Evolutionary conservation across 768 basidiomycete genomes (phyloP).

Genomic region (Asterophora lycoperdoides): DNA sequence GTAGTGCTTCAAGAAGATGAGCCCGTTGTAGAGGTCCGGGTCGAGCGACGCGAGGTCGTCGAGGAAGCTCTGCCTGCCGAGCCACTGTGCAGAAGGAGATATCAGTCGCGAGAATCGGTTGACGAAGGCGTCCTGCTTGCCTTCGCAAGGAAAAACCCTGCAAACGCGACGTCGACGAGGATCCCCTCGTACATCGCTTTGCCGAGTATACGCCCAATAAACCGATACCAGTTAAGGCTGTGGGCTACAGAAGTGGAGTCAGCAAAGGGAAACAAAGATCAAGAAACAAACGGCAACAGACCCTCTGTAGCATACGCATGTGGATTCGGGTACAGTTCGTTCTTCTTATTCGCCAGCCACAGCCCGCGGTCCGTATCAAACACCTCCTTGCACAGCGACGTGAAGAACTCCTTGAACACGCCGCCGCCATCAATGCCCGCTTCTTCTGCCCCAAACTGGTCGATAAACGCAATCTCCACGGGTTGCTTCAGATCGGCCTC

Average conservation of each 20-base stretch:
- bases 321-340: constrained; percentile 94
- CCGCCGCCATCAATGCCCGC: constrained; percentile 96
- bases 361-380: constrained; percentile 93
- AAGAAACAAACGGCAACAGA: constrained; percentile 32
- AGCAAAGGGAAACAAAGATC: background rate
- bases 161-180: constrained; percentile 90
- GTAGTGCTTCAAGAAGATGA: constrained; percentile 92
- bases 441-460: constrained; percentile 82
- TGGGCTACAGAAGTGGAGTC: constrained; percentile 45
- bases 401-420: constrained; percentile 97
- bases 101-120: background rate
- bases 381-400: constrained; percentile 86
- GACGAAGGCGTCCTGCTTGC: constrained; percentile 31
- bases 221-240: constrained; percentile 87
- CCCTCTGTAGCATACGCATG: constrained; percentile 87
- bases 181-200: constrained; percentile 98
- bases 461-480: constrained; percentile 87
- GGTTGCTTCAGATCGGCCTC: constrained; percentile 78
- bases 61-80: constrained; percentile 86
- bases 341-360: constrained; percentile 87
- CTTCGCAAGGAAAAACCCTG: constrained; percentile 91
- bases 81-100: constrained; percentile 52
- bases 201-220: constrained; percentile 90
- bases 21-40: constrained; percentile 86
- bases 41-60: constrained; percentile 93